These are phyloP conservation scores for Anastatica hierochuntica DNA, from an alignment of 345 rosid species.

Conservation along the genomic window DNA sequence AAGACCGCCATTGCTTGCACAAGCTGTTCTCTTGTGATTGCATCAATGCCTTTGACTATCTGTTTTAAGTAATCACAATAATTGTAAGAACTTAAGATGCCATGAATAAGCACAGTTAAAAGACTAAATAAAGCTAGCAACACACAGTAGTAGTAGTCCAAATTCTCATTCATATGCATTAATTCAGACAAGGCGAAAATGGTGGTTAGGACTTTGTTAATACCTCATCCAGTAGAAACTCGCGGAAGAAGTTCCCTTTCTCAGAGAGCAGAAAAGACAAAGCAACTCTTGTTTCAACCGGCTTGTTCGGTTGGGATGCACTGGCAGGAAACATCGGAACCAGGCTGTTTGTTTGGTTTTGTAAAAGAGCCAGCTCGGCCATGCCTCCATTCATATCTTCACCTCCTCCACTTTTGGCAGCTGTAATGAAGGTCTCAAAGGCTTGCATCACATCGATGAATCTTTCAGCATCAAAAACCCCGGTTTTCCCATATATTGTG, in stretches of 20 bases:
- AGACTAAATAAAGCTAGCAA: no score
- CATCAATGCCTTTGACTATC: slow-evolving; percentile 96
- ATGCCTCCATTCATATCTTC: slow-evolving; percentile 73
- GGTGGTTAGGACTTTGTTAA: background rate
- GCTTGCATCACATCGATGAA: slow-evolving; percentile 99
- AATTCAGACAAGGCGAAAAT: no score
- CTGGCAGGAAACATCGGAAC: slow-evolving; percentile 32
- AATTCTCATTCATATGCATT: no score
- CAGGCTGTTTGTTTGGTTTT: slow-evolving; percentile 27
- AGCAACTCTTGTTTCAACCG: slow-evolving; percentile 81
- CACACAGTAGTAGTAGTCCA: no score
- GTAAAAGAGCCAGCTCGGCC: slow-evolving; percentile 82
- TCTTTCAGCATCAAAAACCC: slow-evolving; percentile 95
- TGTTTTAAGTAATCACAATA: slow-evolving; percentile 19
- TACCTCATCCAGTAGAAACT: slow-evolving; percentile 97
- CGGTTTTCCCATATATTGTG: slow-evolving; percentile 85
- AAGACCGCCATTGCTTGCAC: slow-evolving; percentile 59
- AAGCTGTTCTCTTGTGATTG: slow-evolving; percentile 82
- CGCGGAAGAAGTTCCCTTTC: slow-evolving; percentile 81
- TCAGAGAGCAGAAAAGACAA: slow-evolving; percentile 77
- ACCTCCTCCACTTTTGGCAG: slow-evolving; percentile 98
- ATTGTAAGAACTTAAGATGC: background rate
- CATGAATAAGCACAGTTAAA: background rate
- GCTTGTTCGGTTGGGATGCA: slow-evolving; percentile 43
- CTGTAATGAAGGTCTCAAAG: slow-evolving; percentile 82